These are phyloP conservation scores for Lichtheimia corymbifera DNA, from an alignment of 371 early-diverging fungal species.

Conservation along the genomic window DNA sequence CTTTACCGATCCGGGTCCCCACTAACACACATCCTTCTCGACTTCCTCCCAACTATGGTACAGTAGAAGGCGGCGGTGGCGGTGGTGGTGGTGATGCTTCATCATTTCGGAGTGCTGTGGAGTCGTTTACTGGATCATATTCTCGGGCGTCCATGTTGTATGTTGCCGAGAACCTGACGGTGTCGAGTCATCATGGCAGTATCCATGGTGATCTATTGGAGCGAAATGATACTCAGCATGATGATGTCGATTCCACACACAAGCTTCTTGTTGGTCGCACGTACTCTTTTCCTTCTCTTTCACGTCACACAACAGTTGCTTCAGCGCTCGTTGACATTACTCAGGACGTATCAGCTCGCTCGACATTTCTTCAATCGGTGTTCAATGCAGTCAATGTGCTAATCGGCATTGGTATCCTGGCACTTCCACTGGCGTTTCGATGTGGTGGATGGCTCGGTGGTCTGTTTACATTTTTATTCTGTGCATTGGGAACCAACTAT, in stretches of 20 bases:
- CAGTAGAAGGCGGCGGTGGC: slow-evolving; percentile 13
- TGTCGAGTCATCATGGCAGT: slow-evolving; percentile 10
- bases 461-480: slow-evolving; percentile 50
- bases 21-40: slow-evolving; percentile 36
- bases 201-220: background rate
- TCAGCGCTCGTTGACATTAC: slow-evolving; percentile 14
- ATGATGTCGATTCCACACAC: background rate
- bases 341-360: slow-evolving; percentile 9
- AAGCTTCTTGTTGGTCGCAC: slow-evolving; percentile 9
- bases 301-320: slow-evolving; percentile 17
- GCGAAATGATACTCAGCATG: background rate
- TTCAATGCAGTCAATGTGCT: slow-evolving; percentile 64
- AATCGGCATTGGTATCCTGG: slow-evolving; percentile 60
- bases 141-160: slow-evolving; percentile 23
- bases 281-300: slow-evolving; percentile 11
- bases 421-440: slow-evolving; percentile 34
- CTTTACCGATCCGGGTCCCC: slow-evolving; percentile 25
- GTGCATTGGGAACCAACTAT: slow-evolving; percentile 48
- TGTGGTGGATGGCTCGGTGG: slow-evolving; percentile 58
- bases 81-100: slow-evolving; percentile 11
- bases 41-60: slow-evolving; percentile 21
- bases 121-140: slow-evolving; percentile 23
- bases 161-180: slow-evolving; percentile 24
- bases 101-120: slow-evolving; percentile 11
- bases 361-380: slow-evolving; percentile 37